Conservation (phyloP, 2,329 filamentous ascomycete genomes). For the Shiraia bambusicola region DNA sequence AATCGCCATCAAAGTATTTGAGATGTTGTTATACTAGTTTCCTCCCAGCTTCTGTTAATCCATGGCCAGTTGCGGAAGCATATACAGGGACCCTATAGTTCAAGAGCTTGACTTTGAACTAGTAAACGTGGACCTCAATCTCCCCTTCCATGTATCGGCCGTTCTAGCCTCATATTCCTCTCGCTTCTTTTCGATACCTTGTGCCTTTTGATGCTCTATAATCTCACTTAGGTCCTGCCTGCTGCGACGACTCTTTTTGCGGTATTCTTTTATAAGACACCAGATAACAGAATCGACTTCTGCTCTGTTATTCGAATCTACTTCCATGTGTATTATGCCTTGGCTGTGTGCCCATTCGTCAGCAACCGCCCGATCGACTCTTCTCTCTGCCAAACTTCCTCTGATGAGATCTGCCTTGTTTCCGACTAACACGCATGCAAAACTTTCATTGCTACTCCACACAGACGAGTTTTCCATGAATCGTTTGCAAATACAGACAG, state of each 20-base stretch:
- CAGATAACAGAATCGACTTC: slow-evolving; percentile 16
- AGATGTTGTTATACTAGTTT: too few relatives aligned
- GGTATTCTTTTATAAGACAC: slow-evolving; percentile 18
- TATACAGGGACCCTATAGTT: too few relatives aligned
- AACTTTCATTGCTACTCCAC: slow-evolving; percentile 13
- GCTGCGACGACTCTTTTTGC: not conserved
- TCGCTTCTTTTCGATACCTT: slow-evolving; percentile 2
- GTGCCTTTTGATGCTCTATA: too few relatives aligned
- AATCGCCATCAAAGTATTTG: too few relatives aligned
- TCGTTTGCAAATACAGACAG: slow-evolving; percentile 10
- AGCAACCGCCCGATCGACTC: slow-evolving; percentile 20
- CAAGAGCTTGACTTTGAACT: too few relatives aligned
- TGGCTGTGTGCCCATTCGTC: slow-evolving; percentile 28
- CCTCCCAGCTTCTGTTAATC: too few relatives aligned
- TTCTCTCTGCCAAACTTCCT: slow-evolving; percentile 1
- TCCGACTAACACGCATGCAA: slow-evolving; percentile 33
- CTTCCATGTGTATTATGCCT: slow-evolving; percentile 22
- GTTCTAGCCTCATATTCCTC: too few relatives aligned
- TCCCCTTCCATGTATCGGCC: not conserved
- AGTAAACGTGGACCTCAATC: not conserved
- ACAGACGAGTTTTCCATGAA: not conserved
- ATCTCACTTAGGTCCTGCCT: too few relatives aligned
- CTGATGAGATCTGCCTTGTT: slow-evolving; percentile 26
- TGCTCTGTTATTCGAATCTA: slow-evolving; percentile 11
- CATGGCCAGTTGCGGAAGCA: too few relatives aligned